These are phyloP conservation scores for Entomortierella beljakovae DNA, from an alignment of 192 early-diverging fungal species.

Conservation along the genomic window DNA sequence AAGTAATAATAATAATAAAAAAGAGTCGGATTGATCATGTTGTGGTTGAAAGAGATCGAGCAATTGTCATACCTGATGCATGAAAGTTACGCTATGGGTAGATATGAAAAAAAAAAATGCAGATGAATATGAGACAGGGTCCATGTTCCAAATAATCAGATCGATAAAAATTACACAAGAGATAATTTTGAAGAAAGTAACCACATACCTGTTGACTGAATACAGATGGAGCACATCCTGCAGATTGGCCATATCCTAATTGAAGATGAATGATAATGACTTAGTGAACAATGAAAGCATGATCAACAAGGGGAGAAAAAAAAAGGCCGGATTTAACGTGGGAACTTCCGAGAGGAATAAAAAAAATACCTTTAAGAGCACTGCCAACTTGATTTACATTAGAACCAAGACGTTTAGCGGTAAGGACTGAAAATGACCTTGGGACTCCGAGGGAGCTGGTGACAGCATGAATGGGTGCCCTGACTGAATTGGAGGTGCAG, in stretches of 20 bases:
- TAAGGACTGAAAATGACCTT: constrained; percentile 40
- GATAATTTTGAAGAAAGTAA: not conserved
- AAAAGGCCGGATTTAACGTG: not conserved
- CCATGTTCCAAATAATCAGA: not conserved
- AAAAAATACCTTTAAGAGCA: constrained; percentile 27
- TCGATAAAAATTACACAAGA: not conserved
- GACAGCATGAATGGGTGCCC: not conserved
- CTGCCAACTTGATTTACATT: constrained; percentile 9
- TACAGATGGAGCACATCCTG: constrained; percentile 39
- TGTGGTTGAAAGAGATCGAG: not conserved
- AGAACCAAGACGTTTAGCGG: constrained; percentile 21
- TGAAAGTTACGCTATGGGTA: constrained; percentile 41
- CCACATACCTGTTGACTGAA: constrained; percentile 42
- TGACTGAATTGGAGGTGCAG: constrained; percentile 6
- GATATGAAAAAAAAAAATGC: not conserved
- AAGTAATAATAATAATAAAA: not conserved
- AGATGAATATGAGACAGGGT: not conserved
- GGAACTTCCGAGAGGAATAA: not conserved
- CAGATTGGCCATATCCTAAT: constrained; percentile 37
- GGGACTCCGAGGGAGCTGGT: constrained; percentile 20
- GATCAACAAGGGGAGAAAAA: not conserved
- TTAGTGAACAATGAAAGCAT: not conserved
- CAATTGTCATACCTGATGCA: constrained; percentile 33
- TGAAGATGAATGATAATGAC: not conserved
- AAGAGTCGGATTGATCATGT: not conserved